Base-by-base conservation (phyloP, 2,329 filamentous ascomycete genomes). In the Alternaria triticimaculans region DNA sequence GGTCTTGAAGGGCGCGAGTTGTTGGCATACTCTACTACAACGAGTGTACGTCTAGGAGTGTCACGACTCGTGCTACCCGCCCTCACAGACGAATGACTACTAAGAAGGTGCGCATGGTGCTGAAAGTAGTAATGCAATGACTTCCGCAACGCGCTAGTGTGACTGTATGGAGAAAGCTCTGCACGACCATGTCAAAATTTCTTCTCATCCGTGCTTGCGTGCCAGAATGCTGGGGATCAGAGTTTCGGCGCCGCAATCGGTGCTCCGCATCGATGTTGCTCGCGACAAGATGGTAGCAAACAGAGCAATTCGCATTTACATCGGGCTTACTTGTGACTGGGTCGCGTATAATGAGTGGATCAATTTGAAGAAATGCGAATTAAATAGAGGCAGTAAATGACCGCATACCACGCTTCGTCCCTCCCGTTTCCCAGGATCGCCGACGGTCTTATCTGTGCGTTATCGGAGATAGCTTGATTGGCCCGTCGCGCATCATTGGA, bases 401-500 rank as follows among this genome's bases (percentile, higher is more conserved):
- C 23, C 46, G 30, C 44, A 46, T 51, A 23, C 55, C 37, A 18
- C 30, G 20, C 51, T 60, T 30, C 30, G n/a, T 23, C 33, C 33
- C 7, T 51, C 30, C 50, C 55, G 55, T 62, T 25, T 23, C 55
- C 25, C 26, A 43, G 50, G 54, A 66, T 62, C 69, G 71, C 67
- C 72, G 66, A 45, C 58, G 62, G 65, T 54, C 72, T 74, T 73
- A 75, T 76, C 72, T 68, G 68, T 60, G 66, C 56, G 68, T 63
- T 66, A 78, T 78, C 77, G 76, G 76, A 70, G 69, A 71, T 68
- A 66, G 66, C 60, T 37, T 71, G 63, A 72, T 71, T 73, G 72
- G 72, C 59, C 63, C 68, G 65, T 60, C 61, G 67, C 48, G 65
- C 66, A 68, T 70, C 72, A 70, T 66, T 69, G 68, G 73, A 75